phyloP scores from a whole-genome alignment of 2,329 filamentous ascomycete species.

The Ceratocystis albifundus region DNA sequence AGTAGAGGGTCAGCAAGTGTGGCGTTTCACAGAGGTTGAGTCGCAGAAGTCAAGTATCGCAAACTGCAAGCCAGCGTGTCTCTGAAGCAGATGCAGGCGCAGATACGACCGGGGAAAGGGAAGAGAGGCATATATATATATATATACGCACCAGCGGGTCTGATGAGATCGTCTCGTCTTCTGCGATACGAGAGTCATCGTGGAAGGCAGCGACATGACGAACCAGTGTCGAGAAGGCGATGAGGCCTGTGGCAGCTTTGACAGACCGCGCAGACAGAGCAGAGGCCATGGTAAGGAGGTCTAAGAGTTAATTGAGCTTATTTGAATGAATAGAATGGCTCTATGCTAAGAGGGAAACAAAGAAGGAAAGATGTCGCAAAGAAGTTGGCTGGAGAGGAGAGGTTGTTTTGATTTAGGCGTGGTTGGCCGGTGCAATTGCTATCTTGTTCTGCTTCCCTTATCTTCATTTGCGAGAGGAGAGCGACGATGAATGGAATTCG shows the following conservation, averaged over 20 bases:
- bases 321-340: too few species aligned
- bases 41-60: not conserved
- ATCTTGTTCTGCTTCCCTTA: not conserved
- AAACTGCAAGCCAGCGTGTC: not conserved
- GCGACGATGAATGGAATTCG: not conserved
- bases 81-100: not conserved
- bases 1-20: not conserved
- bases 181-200: constrained; percentile 18
- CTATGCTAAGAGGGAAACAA: not conserved
- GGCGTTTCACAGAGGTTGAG: not conserved
- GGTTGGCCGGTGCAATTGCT: not conserved
- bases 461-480: not conserved
- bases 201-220: constrained; percentile 18
- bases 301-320: not conserved
- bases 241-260: constrained; percentile 20
- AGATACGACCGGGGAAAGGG: not conserved
- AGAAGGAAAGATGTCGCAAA: not conserved
- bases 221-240: constrained; percentile 13
- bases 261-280: not conserved
- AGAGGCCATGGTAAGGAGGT: not conserved
- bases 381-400: not conserved
- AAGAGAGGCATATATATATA: not conserved
- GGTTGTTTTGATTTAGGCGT: not conserved
- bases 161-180: constrained; percentile 21
- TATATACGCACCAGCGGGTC: constrained; percentile 15